Evolutionary conservation across 2,329 filamentous ascomycete species (phyloP), one percentile per base, ranked within the genome.

Genomic region (Ophioceras dolichostomum): DNA sequence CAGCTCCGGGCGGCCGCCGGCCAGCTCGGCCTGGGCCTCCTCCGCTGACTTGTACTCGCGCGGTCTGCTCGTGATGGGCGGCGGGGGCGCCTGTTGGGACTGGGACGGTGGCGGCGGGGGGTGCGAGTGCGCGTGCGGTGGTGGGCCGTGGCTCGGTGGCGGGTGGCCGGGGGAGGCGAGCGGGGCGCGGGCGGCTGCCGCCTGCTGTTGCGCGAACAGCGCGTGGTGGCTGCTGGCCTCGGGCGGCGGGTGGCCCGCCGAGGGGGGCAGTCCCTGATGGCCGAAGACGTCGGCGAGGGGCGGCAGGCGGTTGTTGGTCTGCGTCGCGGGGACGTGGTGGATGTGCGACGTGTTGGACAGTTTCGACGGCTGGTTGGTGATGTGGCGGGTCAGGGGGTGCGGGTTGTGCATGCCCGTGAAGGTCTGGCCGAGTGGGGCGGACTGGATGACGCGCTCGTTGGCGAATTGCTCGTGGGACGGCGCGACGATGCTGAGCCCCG

Each of bases 231-330:
- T 60, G 29, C 61, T 70, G 9, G 85, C 61, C n/a, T n/a, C n/a
- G n/a, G n/a, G n/a, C n/a, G n/a, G n/a, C 51, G 73, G 62, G 60
- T 79, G 67, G 47, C 74, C 59, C 47, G 75, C 66, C n/a, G n/a
- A n/a, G n/a, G n/a, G n/a, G n/a, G n/a, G n/a, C 47, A 94, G 67
- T 24, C 79, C 72, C 51, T 93, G 84, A n/a, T n/a, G n/a, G 14
- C 84, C 85, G 52, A 98, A 95, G 12, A 98, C 91, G 53, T 96
- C 91, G 27, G 85, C 81, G 40, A 98, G 91, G 3, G 91, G 89
- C 2, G 91, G 91, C 34, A 98, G 70, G 24, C 89, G 81, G 59
- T 96, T 96, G 58, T 76, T 80, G 2, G 87, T 95, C 60, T 95
- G 89, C 40, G 75, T 81, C 17, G 86, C 87, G 10, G 85, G 86